Evolutionary conservation across 2,329 filamentous ascomycete species (phyloP).

Genomic region (Aspergillus glaucus): DNA sequence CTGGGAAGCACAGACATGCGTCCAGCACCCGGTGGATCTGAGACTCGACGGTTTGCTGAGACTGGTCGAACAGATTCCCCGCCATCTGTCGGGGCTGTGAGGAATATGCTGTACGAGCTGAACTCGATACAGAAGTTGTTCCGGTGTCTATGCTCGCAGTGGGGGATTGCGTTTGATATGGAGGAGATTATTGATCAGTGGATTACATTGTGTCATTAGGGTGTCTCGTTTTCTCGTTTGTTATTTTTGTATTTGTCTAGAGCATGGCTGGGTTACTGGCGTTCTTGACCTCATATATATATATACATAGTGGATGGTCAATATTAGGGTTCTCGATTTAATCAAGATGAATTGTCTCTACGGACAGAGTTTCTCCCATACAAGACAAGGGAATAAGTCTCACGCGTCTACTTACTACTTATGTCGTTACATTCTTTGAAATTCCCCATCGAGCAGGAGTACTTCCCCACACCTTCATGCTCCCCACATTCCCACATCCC

Average conservation of each 20-base stretch:
- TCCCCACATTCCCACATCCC: too few relatives aligned
- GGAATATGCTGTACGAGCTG: constrained; percentile 43
- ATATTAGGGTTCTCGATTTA: too few relatives aligned
- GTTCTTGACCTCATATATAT: too few relatives aligned
- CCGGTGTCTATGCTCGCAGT: constrained; percentile 39
- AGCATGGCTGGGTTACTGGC: too few relatives aligned
- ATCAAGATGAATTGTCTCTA: too few relatives aligned
- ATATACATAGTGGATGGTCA: too few relatives aligned
- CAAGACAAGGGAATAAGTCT: too few relatives aligned
- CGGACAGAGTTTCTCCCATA: too few relatives aligned
- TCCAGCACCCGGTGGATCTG: constrained; percentile 19
- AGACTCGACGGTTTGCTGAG: constrained; percentile 35
- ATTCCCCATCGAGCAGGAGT: too few relatives aligned
- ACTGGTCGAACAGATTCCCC: constrained; percentile 19
- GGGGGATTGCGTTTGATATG: constrained; percentile 44
- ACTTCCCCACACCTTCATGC: too few relatives aligned
- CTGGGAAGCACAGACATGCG: constrained; percentile 19
- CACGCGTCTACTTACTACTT: too few relatives aligned
- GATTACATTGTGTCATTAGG: constrained; percentile 39
- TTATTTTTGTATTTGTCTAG: not conserved
- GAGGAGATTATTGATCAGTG: constrained; percentile 39
- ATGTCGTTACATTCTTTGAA: too few relatives aligned
- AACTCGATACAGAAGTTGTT: constrained; percentile 45
- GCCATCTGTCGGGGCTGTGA: constrained; percentile 18
- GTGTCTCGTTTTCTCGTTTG: not conserved